Base-by-base conservation (phyloP, 1,284 basidiomycete species). In the Ceratobasidium sp. region DNA sequence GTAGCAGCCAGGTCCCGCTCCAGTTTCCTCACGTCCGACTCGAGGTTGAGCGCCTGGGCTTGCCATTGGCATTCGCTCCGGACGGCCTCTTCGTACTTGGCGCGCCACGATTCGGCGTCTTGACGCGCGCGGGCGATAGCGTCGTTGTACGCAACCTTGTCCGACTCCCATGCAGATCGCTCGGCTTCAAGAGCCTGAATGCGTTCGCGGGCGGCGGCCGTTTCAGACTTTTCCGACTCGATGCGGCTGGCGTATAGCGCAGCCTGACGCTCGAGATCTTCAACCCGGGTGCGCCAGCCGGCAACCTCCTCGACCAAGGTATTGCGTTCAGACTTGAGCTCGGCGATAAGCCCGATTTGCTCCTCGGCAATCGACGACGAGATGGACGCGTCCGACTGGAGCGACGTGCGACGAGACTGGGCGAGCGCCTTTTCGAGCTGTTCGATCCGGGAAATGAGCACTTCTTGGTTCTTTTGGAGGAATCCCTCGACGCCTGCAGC, bases 241-340 rank as follows among this genome's bases (percentile, higher is more conserved):
- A 93, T 82, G 12, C 89, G 81, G 71, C 85, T 85, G 15, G 84
- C 82, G 25, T 91, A 80, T 20, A 86, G 77, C 29, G 68, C 70
- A 22, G 64, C 68, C 34, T 69, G 50, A 15, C 83, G 86, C 73
- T 92, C 88, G 71, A 89, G 80, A 75, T 90, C 87, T 17, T 80
- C 81, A 40, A 91, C 86, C 31, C 90, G 84, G 32, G 79, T 83
- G 69, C 88, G 82, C 89, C 90, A 92, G 0, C 87, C 89, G 72
- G 90, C 87, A 0, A 90, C 85, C 76, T 92, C 91, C 56, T 83
- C 82, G 77, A 88, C 91, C 60, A 93, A 80, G 72, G 91, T 89
- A 74, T 93, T 91, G 20, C 91, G 82, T 75, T 93, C 91, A 0
- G 85, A 82, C 75, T 91, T 92, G 72, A 93, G 82, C 76, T 93